phyloP scores from a whole-genome alignment of 106 monocot species.

The Allium cepa region DNA sequence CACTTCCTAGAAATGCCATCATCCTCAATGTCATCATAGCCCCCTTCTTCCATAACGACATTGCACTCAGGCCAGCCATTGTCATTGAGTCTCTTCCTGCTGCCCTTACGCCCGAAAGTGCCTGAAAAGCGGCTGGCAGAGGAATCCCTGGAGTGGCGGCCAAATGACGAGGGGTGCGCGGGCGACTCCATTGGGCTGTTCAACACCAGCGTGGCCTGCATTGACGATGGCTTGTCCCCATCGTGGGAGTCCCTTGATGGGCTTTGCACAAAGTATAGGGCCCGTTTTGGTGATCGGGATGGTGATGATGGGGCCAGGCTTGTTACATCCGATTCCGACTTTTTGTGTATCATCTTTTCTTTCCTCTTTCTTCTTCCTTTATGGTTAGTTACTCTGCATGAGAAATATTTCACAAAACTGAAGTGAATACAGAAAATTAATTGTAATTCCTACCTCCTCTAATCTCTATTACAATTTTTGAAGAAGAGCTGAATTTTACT shows the following conservation, averaged over 20 bases:
- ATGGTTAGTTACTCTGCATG: too few relatives aligned
- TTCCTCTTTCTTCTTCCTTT: too few relatives aligned
- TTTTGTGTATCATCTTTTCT: slow-evolving; percentile 60
- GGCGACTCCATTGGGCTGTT: slow-evolving; percentile 78
- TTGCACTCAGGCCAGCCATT: slow-evolving; percentile 85
- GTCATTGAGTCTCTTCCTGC: slow-evolving; percentile 46
- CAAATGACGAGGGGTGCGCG: slow-evolving; percentile 57
- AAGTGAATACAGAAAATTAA: too few relatives aligned
- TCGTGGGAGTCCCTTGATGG: slow-evolving; percentile 87
- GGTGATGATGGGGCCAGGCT: slow-evolving; percentile 87
- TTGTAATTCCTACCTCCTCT: too few relatives aligned
- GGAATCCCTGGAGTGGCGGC: slow-evolving; percentile 78
- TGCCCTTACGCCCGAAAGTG: slow-evolving; percentile 50
- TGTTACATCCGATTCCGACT: slow-evolving; percentile 87
- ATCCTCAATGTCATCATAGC: slow-evolving; percentile 58
- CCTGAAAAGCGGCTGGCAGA: slow-evolving; percentile 90
- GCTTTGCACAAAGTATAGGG: slow-evolving; percentile 78
- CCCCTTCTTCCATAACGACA: slow-evolving; percentile 70
- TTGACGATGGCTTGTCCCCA: slow-evolving; percentile 76
- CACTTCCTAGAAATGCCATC: slow-evolving; percentile 31
- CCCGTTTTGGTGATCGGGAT: slow-evolving; percentile 64
- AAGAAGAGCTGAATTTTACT: too few relatives aligned
- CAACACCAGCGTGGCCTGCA: slow-evolving; percentile 74
- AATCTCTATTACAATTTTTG: too few relatives aligned
- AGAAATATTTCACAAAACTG: too few relatives aligned